These are phyloP conservation scores for Tympanopsis confertula DNA, from an alignment of 2,329 filamentous ascomycete species.

Conservation along the genomic window DNA sequence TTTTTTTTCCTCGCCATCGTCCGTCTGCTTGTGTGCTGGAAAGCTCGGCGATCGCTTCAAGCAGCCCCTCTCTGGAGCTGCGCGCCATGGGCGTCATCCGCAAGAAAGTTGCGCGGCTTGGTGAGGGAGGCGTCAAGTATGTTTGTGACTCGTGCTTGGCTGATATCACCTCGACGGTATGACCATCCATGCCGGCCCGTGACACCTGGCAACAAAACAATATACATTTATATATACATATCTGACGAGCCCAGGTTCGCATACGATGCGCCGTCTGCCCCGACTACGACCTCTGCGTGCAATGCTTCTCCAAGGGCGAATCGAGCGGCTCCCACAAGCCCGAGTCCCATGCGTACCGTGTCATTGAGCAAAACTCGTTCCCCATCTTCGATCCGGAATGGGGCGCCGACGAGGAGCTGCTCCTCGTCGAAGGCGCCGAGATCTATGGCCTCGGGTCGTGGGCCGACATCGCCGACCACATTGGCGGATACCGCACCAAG, in stretches of 20 bases:
- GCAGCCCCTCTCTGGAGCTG: conserved; percentile 4
- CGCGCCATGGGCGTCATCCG: conserved; percentile 78
- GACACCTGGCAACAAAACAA: conserved; percentile 2
- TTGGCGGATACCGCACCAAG: conserved; percentile 85
- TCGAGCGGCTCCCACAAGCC: conserved; percentile 77
- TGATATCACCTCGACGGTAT: conserved; percentile 91
- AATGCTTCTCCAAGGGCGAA: conserved; percentile 79
- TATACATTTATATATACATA: conserved; percentile 2
- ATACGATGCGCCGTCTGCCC: conserved; percentile 77
- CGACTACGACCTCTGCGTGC: conserved; percentile 94
- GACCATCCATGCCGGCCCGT: conserved; percentile 19
- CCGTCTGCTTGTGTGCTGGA: too few species aligned
- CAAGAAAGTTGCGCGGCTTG: conserved; percentile 80
- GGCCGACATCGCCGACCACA: conserved; percentile 96
- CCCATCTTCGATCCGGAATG: conserved; percentile 91
- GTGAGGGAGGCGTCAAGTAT: conserved; percentile 75
- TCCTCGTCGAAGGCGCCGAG: conserved; percentile 85
- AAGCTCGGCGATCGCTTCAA: too few species aligned
- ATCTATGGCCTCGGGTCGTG: conserved; percentile 94
- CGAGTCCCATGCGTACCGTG: conserved; percentile 73
- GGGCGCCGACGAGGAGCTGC: conserved; percentile 94
- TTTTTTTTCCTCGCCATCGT: too few species aligned
- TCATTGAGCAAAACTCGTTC: conserved; percentile 97
- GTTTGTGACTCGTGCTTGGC: conserved; percentile 95
- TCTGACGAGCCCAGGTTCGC: conserved; percentile 54